A percentile compares a stretch with the other conserved stretches of the same genome.
phyloP scores from a whole-genome alignment of 306 rosid species.

The Cucurbita moschata region DNA sequence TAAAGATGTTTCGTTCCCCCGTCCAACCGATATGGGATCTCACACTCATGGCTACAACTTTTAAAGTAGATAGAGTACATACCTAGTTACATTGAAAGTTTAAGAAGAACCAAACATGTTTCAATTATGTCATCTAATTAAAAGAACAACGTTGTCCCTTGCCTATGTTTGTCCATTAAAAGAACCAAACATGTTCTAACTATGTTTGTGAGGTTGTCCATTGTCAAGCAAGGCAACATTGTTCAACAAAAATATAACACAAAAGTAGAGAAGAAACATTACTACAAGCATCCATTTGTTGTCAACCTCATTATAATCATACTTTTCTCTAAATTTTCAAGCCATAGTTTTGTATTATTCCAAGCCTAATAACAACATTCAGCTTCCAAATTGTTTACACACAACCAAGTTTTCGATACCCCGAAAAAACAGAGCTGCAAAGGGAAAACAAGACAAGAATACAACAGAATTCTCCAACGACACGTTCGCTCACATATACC shows the following conservation, averaged over 20 bases:
- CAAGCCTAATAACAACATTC: constrained; percentile 6
- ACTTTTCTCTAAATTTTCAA: neutral
- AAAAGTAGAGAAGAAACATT: neutral
- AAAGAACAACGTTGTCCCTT: no score
- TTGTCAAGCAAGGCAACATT: neutral
- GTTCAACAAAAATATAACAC: neutral
- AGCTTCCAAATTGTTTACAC: neutral
- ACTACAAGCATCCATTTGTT: neutral
- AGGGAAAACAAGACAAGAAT: constrained; percentile 3
- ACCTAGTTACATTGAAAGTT: no score
- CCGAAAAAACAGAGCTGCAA: neutral
- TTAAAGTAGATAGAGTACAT: no score
- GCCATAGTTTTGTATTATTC: constrained; percentile 2
- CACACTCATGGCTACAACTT: no score
- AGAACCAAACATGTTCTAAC: no score
- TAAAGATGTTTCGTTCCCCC: no score
- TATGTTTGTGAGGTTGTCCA: neutral
- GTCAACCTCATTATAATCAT: neutral
- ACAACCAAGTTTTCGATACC: neutral
- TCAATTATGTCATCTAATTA: no score
- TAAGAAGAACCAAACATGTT: no score
- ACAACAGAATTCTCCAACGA: neutral
- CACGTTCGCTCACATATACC: neutral
- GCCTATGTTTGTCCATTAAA: no score
- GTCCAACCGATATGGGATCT: no score